Evolutionary conservation across 345 rosid genomes (phyloP), one percentile per base, ranked within the genome.

Genomic region (Hibiscus syriacus): DNA sequence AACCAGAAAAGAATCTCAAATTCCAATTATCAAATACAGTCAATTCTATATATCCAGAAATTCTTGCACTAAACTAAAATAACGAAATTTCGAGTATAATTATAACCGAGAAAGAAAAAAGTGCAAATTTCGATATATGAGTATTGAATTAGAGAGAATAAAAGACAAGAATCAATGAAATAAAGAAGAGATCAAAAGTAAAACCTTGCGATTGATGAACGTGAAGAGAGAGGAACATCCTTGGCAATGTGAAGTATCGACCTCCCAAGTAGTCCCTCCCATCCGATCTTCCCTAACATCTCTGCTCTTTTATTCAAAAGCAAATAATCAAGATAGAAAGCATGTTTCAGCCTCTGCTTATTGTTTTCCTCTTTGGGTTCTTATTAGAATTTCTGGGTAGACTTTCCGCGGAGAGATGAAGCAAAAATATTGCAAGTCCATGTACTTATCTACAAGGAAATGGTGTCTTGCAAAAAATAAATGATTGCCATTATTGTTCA

Each of bases 131-230:
- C 41, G 61, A 45, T 50, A 58, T 60, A 64, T 58, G 54, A 68
- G 53, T 74, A 61, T 67, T 10, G 30, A 19, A 59, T 13, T 54
- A 56, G 61, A 55, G 16, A 41, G 16, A n/a, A n/a, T n/a, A n/a
- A n/a, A n/a, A n/a, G n/a, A n/a, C n/a, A n/a, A n/a, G n/a, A n/a
- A n/a, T n/a, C n/a, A n/a, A n/a, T n/a, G n/a, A n/a, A 32, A 32
- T 11, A 39, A 39, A 14, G 10, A 36, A 70, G 61, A 1, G 29
- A 71, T 52, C n/a, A 29, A 41, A 48, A 7, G 2, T 26, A 57
- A 17, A 20, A 92, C 99, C 98, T 94, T 91, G 87, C 97, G 98
- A 83, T 91, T 91, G 86, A 94, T 89, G 87, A 94, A 89, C 78
- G 58, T 85, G 76, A 94, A 94, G 65, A 79, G 98, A 57, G 92